Conservation (phyloP, 2,329 filamentous ascomycete species). For the Pseudogymnoascus sp. region DNA sequence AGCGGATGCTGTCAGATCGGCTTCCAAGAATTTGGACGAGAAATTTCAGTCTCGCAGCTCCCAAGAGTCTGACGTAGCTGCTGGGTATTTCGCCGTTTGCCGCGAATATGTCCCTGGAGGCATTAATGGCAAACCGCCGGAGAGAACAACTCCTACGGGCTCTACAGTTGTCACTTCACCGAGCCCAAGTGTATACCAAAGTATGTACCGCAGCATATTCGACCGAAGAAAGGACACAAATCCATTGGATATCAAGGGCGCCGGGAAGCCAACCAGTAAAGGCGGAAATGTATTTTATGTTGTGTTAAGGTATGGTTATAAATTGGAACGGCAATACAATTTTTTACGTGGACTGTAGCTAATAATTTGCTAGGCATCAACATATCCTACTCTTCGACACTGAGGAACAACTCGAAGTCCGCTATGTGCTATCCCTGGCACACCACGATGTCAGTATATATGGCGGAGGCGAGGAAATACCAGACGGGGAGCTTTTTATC, state of each 20-base stretch:
- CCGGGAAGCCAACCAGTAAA: conserved; percentile 39
- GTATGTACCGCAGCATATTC: conserved; percentile 95
- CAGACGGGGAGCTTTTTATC: conserved; percentile 91
- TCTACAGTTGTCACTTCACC: conserved; percentile 67
- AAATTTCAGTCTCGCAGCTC: conserved; percentile 50
- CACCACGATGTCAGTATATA: conserved; percentile 83
- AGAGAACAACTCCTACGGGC: conserved; percentile 74
- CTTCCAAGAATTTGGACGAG: conserved; percentile 52
- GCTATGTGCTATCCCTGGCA: conserved; percentile 88
- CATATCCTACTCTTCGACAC: conserved; percentile 98
- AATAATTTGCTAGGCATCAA: conserved; percentile 58
- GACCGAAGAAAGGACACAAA: conserved; percentile 59
- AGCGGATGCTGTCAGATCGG: conserved; percentile 54
- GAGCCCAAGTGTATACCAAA: conserved; percentile 93
- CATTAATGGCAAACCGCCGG: conserved; percentile 86
- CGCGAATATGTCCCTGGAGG: conserved; percentile 88
- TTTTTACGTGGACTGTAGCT: conserved; percentile 14
- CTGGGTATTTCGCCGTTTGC: conserved; percentile 92
- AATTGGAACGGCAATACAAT: conserved; percentile 16
- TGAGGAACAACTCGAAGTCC: conserved; percentile 87
- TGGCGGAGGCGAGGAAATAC: conserved; percentile 69
- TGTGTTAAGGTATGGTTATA: conserved; percentile 61
- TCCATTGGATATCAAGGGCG: conserved; percentile 30
- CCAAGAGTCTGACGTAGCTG: conserved; percentile 70
- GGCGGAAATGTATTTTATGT: conserved; percentile 91